phyloP scores from a whole-genome alignment of 192 early-diverging fungal species.

The Bifiguratus adelaidae region DNA sequence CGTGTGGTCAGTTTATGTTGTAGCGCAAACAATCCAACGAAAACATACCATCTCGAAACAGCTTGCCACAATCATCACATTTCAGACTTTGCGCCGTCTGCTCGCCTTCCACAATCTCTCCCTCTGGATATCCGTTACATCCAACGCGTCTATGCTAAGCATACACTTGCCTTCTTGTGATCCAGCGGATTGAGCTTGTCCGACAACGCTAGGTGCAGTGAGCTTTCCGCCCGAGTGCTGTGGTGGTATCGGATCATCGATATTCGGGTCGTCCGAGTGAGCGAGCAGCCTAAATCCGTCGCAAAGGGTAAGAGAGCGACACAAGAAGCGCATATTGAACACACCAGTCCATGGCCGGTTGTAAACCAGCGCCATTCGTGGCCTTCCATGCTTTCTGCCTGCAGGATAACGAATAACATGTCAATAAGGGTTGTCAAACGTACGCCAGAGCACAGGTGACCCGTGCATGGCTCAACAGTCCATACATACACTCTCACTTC shows the following conservation, averaged over 20 bases:
- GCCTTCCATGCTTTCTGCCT: conserved; percentile 47
- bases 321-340: background rate
- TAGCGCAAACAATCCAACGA: conserved; percentile 3
- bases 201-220: too few species aligned
- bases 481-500: background rate
- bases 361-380: conserved; percentile 66
- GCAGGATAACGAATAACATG: too few species aligned
- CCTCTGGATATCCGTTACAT: conserved; percentile 19
- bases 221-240: too few species aligned
- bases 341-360: conserved; percentile 83
- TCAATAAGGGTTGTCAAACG: background rate
- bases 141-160: too few species aligned
- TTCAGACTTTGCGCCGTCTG: conserved; percentile 68
- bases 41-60: conserved; percentile 60
- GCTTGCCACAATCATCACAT: conserved; percentile 74
- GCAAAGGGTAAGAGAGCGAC: background rate
- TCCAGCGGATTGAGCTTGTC: too few species aligned
- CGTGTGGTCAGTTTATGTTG: background rate
- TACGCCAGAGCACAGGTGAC: background rate
- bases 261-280: conserved; percentile 64
- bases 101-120: conserved; percentile 55
- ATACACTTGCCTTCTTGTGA: too few species aligned
- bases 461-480: background rate
- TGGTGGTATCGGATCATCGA: conserved; percentile 41
- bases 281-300: conserved; percentile 50